phyloP scores from a whole-genome alignment of 1,284 basidiomycete species.

The Laetiporus sulphureus region DNA sequence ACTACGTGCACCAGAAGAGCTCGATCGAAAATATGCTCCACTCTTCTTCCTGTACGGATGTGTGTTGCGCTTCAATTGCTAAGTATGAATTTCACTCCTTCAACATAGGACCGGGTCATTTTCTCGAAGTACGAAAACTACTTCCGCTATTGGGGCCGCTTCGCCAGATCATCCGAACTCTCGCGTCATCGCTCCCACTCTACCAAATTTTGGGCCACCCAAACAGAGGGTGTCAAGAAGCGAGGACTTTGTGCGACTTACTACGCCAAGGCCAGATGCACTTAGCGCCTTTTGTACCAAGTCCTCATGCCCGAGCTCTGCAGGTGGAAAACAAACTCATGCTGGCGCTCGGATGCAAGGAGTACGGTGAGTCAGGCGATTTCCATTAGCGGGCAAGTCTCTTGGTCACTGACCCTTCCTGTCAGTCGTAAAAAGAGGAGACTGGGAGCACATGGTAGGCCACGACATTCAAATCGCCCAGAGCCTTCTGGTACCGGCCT shows the following conservation, averaged over 20 bases:
- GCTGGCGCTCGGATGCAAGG: slow-evolving; percentile 18
- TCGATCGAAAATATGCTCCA: slow-evolving; percentile 29
- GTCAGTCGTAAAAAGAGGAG: slow-evolving; percentile 7
- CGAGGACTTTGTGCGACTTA: slow-evolving; percentile 29
- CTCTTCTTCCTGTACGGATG: slow-evolving; percentile 42
- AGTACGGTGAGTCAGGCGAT: slow-evolving; percentile 18
- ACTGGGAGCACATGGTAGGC: slow-evolving; percentile 6
- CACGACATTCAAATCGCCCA: no score
- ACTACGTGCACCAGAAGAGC: slow-evolving; percentile 38
- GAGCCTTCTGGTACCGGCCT: no score
- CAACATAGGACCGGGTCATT: slow-evolving; percentile 35
- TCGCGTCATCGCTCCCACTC: slow-evolving; percentile 38
- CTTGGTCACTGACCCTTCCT: background rate
- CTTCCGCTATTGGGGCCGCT: slow-evolving; percentile 19
- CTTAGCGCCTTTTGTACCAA: background rate
- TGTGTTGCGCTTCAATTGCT: slow-evolving; percentile 22
- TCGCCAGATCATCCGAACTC: slow-evolving; percentile 29
- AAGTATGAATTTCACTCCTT: background rate
- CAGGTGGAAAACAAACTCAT: slow-evolving; percentile 7
- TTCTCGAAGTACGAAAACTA: slow-evolving; percentile 33
- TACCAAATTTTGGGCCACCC: slow-evolving; percentile 36
- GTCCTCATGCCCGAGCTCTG: background rate
- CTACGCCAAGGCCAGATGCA: slow-evolving; percentile 8
- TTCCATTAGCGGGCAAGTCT: background rate
- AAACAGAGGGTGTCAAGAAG: slow-evolving; percentile 26